These are phyloP conservation scores for Phtheirospermum japonicum DNA, from an alignment of 257 asterid genomes.

Conservation along the genomic window DNA sequence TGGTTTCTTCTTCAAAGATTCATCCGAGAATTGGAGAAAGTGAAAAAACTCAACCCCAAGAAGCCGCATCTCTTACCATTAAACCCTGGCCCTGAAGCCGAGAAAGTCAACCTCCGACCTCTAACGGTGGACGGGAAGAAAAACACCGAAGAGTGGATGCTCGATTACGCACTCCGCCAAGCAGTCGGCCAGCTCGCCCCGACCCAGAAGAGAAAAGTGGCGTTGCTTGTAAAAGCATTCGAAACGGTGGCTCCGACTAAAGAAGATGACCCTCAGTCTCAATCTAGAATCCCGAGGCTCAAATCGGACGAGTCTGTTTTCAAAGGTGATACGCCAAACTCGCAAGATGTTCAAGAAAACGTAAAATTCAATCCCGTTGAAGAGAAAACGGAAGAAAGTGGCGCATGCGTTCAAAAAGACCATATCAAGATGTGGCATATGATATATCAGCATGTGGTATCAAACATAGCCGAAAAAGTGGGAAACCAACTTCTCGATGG, in stretches of 20 bases:
- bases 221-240: constrained; percentile 87
- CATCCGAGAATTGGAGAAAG: constrained; percentile 73
- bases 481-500: constrained; percentile 34
- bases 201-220: constrained; percentile 77
- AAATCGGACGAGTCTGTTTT: constrained; percentile 19
- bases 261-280: constrained; percentile 48
- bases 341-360: constrained; percentile 2
- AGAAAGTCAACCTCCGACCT: constrained; percentile 55
- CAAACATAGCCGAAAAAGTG: no score
- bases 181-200: constrained; percentile 92
- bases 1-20: constrained; percentile 93
- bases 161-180: constrained; percentile 91
- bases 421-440: no score
- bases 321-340: no score
- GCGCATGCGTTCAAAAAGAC: background rate
- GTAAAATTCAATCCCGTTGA: no score
- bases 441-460: no score
- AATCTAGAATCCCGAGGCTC: constrained; percentile 33
- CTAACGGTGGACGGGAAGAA: constrained; percentile 67
- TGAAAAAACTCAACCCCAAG: constrained; percentile 59
- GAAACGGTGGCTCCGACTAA: constrained; percentile 79
- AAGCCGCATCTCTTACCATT: constrained; percentile 46
- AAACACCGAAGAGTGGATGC: constrained; percentile 90
- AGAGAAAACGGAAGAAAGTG: background rate
- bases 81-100: constrained; percentile 58